phyloP scores from a whole-genome alignment of 164 flowering plant genomes.

The Stephania japonica region DNA sequence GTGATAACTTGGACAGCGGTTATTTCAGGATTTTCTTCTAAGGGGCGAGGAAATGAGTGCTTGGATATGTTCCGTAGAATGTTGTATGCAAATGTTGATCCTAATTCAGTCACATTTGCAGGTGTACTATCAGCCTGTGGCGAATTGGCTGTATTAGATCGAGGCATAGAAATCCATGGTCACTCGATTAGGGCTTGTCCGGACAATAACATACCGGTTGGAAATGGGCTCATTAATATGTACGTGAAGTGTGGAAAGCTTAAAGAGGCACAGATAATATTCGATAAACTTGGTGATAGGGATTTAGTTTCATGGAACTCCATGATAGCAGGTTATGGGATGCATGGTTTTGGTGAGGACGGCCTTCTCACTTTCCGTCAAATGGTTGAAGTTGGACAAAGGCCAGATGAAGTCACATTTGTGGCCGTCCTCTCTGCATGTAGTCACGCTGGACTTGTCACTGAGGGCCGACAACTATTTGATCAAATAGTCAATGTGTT shows the following conservation, averaged over 20 bases:
- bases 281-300: slow-evolving; percentile 30
- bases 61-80: slow-evolving; percentile 56
- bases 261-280: slow-evolving; percentile 33
- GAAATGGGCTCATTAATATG: slow-evolving; percentile 65
- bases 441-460: slow-evolving; percentile 72
- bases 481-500: slow-evolving; percentile 40
- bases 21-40: slow-evolving; percentile 54
- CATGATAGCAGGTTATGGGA: slow-evolving; percentile 67
- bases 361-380: slow-evolving; percentile 42
- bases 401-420: slow-evolving; percentile 65
- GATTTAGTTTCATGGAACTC: slow-evolving; percentile 78
- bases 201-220: slow-evolving; percentile 38
- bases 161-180: slow-evolving; percentile 70
- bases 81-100: slow-evolving; percentile 31
- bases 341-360: slow-evolving; percentile 58
- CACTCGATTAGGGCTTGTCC: slow-evolving; percentile 36
- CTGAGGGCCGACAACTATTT: slow-evolving; percentile 46
- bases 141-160: slow-evolving; percentile 43
- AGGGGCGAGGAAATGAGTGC: slow-evolving; percentile 41
- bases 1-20: slow-evolving; percentile 73
- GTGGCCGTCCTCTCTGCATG: slow-evolving; percentile 76
- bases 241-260: slow-evolving; percentile 68
- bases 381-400: slow-evolving; percentile 40
- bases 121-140: slow-evolving; percentile 59
- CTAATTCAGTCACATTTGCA: slow-evolving; percentile 52